phyloP scores from a whole-genome alignment of 2,329 filamentous ascomycete genomes.

The Fonsecaea erecta region DNA sequence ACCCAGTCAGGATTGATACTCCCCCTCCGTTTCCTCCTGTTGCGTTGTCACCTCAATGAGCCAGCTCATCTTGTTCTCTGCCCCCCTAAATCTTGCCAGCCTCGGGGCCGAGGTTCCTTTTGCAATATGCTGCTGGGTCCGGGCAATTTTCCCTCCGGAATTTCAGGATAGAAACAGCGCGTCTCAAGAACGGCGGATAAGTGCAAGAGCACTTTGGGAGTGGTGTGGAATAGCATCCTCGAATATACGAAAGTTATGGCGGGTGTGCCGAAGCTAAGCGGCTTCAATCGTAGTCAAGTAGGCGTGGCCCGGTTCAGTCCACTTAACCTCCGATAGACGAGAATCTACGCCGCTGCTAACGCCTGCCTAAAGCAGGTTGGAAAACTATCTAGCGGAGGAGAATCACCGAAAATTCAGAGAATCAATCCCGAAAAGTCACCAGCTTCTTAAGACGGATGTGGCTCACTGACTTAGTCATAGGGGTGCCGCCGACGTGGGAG shows the following conservation, averaged over 20 bases:
- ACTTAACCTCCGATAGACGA: neutral
- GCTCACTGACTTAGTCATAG: neutral
- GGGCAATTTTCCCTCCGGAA: neutral
- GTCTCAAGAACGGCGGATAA: neutral
- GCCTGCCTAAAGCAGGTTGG: neutral
- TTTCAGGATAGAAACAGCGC: neutral
- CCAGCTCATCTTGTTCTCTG: neutral
- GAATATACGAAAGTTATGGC: neutral
- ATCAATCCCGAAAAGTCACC: neutral
- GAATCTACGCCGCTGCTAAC: neutral
- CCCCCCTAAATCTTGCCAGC: neutral
- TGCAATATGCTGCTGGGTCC: neutral
- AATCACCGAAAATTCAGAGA: neutral
- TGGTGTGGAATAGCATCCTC: neutral
- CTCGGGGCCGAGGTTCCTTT: neutral
- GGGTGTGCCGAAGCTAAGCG: neutral
- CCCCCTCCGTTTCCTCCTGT: too few species aligned
- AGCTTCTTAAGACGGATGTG: neutral
- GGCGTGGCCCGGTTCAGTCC: neutral
- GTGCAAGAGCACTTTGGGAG: neutral
- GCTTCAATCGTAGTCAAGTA: neutral
- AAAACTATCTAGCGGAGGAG: neutral
- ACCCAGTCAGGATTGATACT: neutral
- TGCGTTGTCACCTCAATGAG: neutral
- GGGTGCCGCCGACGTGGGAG: neutral